Evolutionary conservation across 2,329 filamentous ascomycete genomes (phyloP).

Genomic region (Corinectria fuckeliana): DNA sequence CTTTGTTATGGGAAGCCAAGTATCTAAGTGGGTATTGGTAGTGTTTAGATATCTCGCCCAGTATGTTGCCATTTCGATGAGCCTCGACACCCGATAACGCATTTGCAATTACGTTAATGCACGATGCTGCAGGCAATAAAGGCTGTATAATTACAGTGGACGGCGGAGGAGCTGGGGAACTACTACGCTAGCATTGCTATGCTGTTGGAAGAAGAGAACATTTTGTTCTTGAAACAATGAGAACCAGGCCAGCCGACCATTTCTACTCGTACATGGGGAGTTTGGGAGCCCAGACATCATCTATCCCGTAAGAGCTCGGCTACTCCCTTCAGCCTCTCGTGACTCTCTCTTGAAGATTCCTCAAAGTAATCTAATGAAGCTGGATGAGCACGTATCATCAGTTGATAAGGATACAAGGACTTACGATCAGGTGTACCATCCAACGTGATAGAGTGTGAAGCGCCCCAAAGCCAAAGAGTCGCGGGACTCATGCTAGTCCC

Average conservation of each 20-base stretch:
- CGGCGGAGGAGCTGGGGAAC: slow-evolving; percentile 22
- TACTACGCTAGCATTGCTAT: slow-evolving; percentile 22
- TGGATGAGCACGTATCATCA: background rate
- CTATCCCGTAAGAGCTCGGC: slow-evolving; percentile 14
- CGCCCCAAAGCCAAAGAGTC: slow-evolving; percentile 30
- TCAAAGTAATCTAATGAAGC: slow-evolving; percentile 10
- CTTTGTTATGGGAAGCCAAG: background rate
- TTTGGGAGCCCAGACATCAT: slow-evolving; percentile 3
- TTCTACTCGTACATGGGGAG: background rate
- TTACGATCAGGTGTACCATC: slow-evolving; percentile 25
- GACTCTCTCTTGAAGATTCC: slow-evolving; percentile 14
- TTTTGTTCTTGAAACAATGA: background rate
- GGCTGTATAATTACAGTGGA: too few relatives aligned
- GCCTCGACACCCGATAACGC: too few relatives aligned
- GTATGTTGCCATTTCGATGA: too few relatives aligned
- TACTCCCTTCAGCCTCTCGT: slow-evolving; percentile 13
- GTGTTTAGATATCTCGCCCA: background rate
- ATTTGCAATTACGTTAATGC: too few relatives aligned
- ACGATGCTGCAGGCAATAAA: too few relatives aligned
- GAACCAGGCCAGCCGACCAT: background rate
- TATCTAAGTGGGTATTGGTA: background rate
- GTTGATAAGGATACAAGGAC: background rate
- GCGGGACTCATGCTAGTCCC: slow-evolving; percentile 14
- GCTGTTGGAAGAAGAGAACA: background rate
- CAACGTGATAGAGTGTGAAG: slow-evolving; percentile 27